Evolutionary conservation across 164 flowering plant species (phyloP).

Genomic region (Sextonia rubra): DNA sequence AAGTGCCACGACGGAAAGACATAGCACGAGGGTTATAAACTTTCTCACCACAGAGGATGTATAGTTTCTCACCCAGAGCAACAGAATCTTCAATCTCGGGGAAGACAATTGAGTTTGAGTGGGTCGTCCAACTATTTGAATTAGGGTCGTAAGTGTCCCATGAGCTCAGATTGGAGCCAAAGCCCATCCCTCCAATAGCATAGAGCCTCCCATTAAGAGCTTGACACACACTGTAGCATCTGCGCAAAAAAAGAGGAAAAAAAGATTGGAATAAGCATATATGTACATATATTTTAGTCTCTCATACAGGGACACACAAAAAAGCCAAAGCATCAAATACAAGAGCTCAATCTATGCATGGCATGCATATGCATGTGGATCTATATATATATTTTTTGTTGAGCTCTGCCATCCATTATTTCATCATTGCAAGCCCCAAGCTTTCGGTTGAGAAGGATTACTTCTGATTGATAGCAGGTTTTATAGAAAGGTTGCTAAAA

Average conservation of each 20-base stretch:
- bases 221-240: conserved; percentile 71
- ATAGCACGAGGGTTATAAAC: too few species aligned
- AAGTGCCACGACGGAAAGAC: conserved; percentile 22
- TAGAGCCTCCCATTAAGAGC: conserved; percentile 51
- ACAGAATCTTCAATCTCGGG: conserved; percentile 62
- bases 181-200: conserved; percentile 70
- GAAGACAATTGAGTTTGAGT: conserved; percentile 41
- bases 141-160: conserved; percentile 62
- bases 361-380: neutral
- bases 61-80: conserved; percentile 62
- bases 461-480: too few species aligned
- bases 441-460: too few species aligned
- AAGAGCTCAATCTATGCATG: neutral
- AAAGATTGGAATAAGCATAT: neutral
- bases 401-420: too few species aligned
- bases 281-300: too few species aligned
- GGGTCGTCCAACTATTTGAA: conserved; percentile 40
- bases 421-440: too few species aligned
- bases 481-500: too few species aligned
- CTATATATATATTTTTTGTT: too few species aligned
- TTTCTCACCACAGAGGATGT: conserved; percentile 29
- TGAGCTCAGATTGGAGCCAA: conserved; percentile 41
- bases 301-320: too few species aligned
- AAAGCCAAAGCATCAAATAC: too few species aligned
- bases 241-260: conserved; percentile 19